Conservation (phyloP, 1,284 basidiomycete genomes). For the Heterobasidion parviporum region DNA sequence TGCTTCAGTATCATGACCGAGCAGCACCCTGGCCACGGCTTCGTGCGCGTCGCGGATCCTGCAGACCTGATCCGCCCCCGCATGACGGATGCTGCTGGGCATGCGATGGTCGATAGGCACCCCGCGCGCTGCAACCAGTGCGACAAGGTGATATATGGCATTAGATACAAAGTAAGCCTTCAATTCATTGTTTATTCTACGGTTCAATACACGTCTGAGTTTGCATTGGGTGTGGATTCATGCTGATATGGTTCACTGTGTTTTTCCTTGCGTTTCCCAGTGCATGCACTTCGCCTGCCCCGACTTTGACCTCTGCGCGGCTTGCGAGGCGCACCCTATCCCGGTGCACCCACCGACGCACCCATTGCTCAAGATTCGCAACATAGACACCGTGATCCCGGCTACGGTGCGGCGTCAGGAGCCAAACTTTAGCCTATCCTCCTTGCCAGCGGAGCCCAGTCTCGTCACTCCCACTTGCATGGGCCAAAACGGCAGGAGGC, state of each 20-base stretch:
- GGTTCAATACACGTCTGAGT: neutral
- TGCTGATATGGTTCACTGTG: neutral
- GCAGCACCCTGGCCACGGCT: conserved; percentile 74
- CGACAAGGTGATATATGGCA: conserved; percentile 44
- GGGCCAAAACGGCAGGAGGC: too few species aligned
- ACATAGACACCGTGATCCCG: conserved; percentile 42
- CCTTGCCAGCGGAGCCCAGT: too few species aligned
- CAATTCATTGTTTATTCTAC: neutral
- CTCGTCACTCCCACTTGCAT: too few species aligned
- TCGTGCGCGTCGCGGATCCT: conserved; percentile 55
- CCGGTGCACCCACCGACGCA: conserved; percentile 68
- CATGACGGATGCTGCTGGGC: neutral
- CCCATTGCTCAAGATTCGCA: conserved; percentile 74
- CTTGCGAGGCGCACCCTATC: conserved; percentile 78
- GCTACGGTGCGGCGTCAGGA: conserved; percentile 31
- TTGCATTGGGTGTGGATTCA: neutral
- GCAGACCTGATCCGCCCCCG: conserved; percentile 46
- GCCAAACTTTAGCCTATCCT: conserved; percentile 5
- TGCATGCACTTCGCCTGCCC: conserved; percentile 77
- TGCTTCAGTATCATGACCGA: conserved; percentile 64
- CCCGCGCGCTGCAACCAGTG: conserved; percentile 36
- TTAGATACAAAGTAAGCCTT: conserved; percentile 49
- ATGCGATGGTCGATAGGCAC: conserved; percentile 3
- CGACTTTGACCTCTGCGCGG: conserved; percentile 79
- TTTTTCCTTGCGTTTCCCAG: conserved; percentile 14